Evolutionary conservation across 164 flowering plant species (phyloP), one percentile per base, ranked within the genome.

Genomic region (Umbilicus rupestris): DNA sequence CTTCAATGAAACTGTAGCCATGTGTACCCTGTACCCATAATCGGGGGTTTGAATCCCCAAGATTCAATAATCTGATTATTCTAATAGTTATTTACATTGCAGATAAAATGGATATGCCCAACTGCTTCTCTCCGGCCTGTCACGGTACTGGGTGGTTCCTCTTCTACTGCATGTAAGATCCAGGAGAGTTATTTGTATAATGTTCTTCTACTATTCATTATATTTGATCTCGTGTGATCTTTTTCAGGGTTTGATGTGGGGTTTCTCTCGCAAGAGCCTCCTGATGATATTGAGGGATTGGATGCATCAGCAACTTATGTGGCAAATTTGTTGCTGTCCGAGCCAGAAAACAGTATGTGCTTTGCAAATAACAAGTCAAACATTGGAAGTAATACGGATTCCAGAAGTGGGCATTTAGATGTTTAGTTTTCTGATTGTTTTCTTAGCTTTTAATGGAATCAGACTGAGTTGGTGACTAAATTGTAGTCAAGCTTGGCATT

Each of bases 51-150:
- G 19, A 55, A 55, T 17, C 31, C 60, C 33, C 57, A 28, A 9
- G 33, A 14, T 55, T 55, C 33, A 3, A 5, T 26, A 55, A 55
- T 2, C 17, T 28, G 17, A 55, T 55, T 55, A 14, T 55, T 55
- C 60, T 11, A 26, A 28, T 26, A 33, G 19, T 52, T 24, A 52
- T 65, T 10, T 39, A 39, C 19, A 14, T 22, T 63, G 47, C 68
- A 65, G 68, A 65, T 65, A 31, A 65, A 65, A 46, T 65, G 68
- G 68, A 65, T 65, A 46, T 65, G 68, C 58, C 68, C 68, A 30
- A 65, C 68, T 65, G 58, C 68, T 65, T 58, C 68, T 39, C 46
- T 52, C 30, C 55, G 57, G 9, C 68, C 58, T 29, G 57, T 65
- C 33, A 28, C 68, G 0, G 39, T 29, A 29, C 57, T 65, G 46